These are phyloP conservation scores for Venturia aucupariae DNA, from an alignment of 2,329 filamentous ascomycete genomes.

Conservation along the genomic window DNA sequence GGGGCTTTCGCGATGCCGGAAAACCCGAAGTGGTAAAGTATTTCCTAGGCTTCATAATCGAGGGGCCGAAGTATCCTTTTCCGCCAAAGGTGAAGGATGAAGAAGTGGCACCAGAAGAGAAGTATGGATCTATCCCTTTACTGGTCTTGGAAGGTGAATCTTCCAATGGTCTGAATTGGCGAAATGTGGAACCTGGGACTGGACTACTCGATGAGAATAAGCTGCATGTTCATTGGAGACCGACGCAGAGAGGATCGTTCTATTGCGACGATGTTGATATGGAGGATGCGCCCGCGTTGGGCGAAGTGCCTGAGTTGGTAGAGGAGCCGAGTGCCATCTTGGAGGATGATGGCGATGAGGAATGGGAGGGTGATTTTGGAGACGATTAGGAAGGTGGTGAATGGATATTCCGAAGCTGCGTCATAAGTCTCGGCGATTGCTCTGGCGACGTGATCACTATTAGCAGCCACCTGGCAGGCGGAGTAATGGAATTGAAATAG, in stretches of 20 bases:
- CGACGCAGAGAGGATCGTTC: not conserved
- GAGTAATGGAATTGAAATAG: no score
- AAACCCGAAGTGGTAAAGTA: not conserved
- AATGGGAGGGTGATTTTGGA: no score
- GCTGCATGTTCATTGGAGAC: not conserved
- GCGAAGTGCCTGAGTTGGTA: not conserved
- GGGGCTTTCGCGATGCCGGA: not conserved
- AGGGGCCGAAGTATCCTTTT: not conserved
- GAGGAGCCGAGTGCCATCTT: not conserved
- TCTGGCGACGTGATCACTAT: constrained; percentile 31
- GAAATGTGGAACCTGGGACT: not conserved
- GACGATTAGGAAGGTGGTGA: no score
- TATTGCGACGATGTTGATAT: not conserved
- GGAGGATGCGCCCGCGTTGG: not conserved
- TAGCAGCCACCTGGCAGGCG: not conserved
- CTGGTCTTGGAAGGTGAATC: not conserved
- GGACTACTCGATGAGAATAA: not conserved
- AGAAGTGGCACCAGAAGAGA: not conserved
- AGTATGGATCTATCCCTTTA: not conserved
- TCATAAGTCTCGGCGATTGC: constrained; percentile 29
- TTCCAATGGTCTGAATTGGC: not conserved
- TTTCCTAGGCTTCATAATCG: not conserved
- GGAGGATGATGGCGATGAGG: not conserved
- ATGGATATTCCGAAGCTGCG: constrained; percentile 18
- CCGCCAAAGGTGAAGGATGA: not conserved